Base-by-base conservation (phyloP, 2,329 filamentous ascomycete species). In the Bipolaris bicolor region DNA sequence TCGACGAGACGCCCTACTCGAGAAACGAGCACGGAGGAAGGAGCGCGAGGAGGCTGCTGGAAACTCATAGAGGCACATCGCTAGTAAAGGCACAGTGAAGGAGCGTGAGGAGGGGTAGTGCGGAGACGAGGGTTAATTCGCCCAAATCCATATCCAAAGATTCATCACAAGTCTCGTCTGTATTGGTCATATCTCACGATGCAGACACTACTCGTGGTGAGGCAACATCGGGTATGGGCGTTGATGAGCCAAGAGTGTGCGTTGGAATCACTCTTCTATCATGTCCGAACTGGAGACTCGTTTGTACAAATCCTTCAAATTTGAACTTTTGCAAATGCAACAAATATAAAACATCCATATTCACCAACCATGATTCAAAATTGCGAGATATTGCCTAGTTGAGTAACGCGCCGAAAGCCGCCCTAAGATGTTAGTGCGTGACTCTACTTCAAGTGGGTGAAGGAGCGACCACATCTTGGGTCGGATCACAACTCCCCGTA, bases 11-110 rank as follows among this genome's bases (percentile, higher is more conserved):
- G 79, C 83, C 54, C 84, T 99, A 65, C 81, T 98, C 57, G 93
- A 96, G 82, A 98, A 98, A 88, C 85, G 95, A 76, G 88, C 88
- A 77, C 84, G 92, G 78, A 88, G 89, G 76, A 88, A 88, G 58
- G 84, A 88, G 76, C 81, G 86, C 56, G 86, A 90, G 73, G 84
- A 76, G 54, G 66, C 66, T 22, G 63, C 69, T 16, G 57, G 49
- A 29, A 52, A 44, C 43, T 57, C 39, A 29, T 48, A 52, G 46
- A 49, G 44, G 5, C 24, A 52, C 13, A 1, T 13, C 11, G 7
- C 18, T 26, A 24, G 39, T 24, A 44, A 20, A 48, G 36, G 37
- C 49, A 34, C 7, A 22, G 48, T 13, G 36, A 45, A 20, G 7
- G 33, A 43, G 40, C 29, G 41, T 41, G 57, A 58, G 37, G 55